Evolutionary conservation across 768 basidiomycete species (phyloP).

Genomic region (Serendipita sp.): DNA sequence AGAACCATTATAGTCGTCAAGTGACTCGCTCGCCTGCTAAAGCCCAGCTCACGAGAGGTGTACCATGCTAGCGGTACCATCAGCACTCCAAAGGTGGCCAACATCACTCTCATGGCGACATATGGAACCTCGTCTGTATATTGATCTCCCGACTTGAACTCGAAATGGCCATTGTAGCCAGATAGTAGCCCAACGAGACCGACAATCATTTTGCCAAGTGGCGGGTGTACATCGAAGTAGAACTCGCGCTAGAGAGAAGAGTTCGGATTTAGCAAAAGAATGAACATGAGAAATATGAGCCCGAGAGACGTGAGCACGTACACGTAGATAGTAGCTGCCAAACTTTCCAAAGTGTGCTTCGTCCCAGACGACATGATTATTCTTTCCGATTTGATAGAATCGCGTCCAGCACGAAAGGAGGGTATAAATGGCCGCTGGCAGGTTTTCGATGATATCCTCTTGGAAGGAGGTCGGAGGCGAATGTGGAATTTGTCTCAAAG

Average conservation of each 20-base stretch:
- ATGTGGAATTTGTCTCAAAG: constrained; percentile 37
- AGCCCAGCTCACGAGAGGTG: constrained; percentile 83
- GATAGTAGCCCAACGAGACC: constrained; percentile 80
- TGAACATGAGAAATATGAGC: no score
- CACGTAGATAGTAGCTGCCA: constrained; percentile 66
- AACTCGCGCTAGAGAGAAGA: constrained; percentile 80
- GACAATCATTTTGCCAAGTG: constrained; percentile 97
- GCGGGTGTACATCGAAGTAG: constrained; percentile 98
- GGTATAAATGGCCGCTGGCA: constrained; percentile 75
- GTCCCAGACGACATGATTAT: constrained; percentile 88
- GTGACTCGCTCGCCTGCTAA: constrained; percentile 81
- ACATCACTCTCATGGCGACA: constrained; percentile 86
- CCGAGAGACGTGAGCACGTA: background rate
- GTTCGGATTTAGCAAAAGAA: background rate
- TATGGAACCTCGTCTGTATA: constrained; percentile 82
- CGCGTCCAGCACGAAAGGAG: constrained; percentile 90
- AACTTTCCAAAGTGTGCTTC: constrained; percentile 99
- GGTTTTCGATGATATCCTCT: constrained; percentile 56
- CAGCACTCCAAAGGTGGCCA: constrained; percentile 85
- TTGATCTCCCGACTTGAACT: constrained; percentile 79
- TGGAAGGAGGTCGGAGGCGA: constrained; percentile 47
- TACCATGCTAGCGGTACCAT: constrained; percentile 97
- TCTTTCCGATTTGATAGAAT: constrained; percentile 79
- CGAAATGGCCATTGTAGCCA: constrained; percentile 83
- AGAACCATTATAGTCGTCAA: constrained; percentile 88